A percentile compares a stretch with the other conserved stretches of the same genome.
Conservation (phyloP, 176 grass and related monocot species). For the Aegilops umbellulata region DNA sequence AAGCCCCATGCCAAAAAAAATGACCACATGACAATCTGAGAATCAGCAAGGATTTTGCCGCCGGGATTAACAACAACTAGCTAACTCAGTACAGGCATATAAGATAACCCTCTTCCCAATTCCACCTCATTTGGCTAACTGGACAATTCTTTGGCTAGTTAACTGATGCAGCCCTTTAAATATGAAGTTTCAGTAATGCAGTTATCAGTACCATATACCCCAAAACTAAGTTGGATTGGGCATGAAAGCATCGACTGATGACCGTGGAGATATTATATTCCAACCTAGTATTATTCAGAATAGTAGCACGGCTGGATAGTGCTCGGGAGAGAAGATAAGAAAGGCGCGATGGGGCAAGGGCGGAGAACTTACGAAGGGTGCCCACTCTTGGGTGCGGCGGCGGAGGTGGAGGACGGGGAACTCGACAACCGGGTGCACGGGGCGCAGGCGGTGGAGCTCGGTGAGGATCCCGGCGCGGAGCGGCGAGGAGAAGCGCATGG, state of each 20-base stretch:
- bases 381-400: conserved; percentile 81
- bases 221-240: conserved; percentile 10
- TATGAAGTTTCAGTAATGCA: neutral
- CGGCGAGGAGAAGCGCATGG: conserved; percentile 80
- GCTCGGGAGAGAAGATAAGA: neutral
- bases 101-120: neutral
- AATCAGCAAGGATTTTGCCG: neutral
- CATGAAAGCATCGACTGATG: conserved; percentile 1
- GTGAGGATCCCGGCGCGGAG: conserved; percentile 83
- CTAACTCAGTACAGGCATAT: neutral
- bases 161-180: neutral
- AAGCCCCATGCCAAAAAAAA: neutral
- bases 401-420: conserved; percentile 92
- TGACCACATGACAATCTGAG: neutral
- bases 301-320: neutral
- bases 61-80: conserved; percentile 1
- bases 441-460: conserved; percentile 77
- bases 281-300: neutral
- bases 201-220: neutral
- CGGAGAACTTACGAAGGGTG: conserved; percentile 61
- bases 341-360: neutral
- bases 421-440: conserved; percentile 46
- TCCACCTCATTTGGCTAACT: neutral
- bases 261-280: neutral
- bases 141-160: neutral